A percentile compares a stretch with the other conserved stretches of the same genome.
Conservation (phyloP, 192 early-diverging fungal genomes). For the Globomyces pollinis-pini region DNA sequence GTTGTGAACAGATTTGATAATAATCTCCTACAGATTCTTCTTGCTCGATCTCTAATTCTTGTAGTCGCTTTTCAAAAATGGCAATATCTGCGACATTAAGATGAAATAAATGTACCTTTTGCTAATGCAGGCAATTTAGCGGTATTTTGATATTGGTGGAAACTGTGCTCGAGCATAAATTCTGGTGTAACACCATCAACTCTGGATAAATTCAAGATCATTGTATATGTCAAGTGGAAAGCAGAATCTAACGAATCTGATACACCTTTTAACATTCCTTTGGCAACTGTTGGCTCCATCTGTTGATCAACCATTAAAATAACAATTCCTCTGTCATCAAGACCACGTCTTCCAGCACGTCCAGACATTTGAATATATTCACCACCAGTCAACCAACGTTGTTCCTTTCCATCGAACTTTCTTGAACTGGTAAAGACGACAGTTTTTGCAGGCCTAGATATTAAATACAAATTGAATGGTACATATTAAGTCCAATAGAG, state of each 20-base stretch:
- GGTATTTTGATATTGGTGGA: constrained; percentile 88
- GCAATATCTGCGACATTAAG: constrained; percentile 40
- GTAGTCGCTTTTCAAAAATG: constrained; percentile 43
- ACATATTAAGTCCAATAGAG: constrained; percentile 98
- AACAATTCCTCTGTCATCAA: constrained; percentile 95
- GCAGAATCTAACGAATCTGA: constrained; percentile 75
- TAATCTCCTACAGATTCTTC: constrained; percentile 67
- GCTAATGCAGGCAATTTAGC: constrained; percentile 72
- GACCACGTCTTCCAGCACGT: constrained; percentile 90
- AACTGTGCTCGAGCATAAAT: constrained; percentile 83
- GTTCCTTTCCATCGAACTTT: constrained; percentile 88
- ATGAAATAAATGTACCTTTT: constrained; percentile 32
- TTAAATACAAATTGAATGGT: no score
- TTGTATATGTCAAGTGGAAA: constrained; percentile 93
- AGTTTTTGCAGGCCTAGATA: constrained; percentile 96
- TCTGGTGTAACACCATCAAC: constrained; percentile 92
- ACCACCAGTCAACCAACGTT: constrained; percentile 72
- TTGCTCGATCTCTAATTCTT: constrained; percentile 51
- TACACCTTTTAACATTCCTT: constrained; percentile 78
- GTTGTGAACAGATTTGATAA: constrained; percentile 67
- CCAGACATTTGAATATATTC: constrained; percentile 99
- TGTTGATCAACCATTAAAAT: constrained; percentile 95
- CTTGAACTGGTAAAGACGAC: constrained; percentile 91
- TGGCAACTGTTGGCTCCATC: constrained; percentile 86
- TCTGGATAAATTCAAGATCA: constrained; percentile 91